Conservation (phyloP, 495 filamentous ascomycete species). For the Daldinia decipiens region DNA sequence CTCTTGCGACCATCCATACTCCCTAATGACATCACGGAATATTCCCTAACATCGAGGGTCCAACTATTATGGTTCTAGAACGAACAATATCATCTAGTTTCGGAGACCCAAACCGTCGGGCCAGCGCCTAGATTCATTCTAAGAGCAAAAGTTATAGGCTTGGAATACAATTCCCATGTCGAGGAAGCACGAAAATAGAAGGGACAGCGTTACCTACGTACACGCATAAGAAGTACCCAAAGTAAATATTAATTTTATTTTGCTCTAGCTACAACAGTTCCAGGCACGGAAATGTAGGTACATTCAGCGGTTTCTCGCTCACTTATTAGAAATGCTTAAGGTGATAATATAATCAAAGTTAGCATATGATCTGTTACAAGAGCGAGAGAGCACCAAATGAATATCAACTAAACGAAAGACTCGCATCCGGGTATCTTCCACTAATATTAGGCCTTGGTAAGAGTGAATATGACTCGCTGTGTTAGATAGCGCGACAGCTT, state of each 20-base stretch:
- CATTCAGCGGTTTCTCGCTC: neutral
- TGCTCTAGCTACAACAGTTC: conserved; percentile 3
- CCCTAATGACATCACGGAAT: neutral
- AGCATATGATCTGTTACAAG: neutral
- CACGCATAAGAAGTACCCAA: neutral
- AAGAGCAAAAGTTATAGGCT: neutral
- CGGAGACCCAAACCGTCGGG: neutral
- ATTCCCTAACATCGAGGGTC: neutral
- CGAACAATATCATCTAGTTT: neutral
- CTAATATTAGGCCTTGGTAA: conserved; percentile 18
- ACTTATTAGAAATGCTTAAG: conserved; percentile 3
- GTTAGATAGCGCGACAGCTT: conserved; percentile 25
- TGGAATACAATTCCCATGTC: neutral
- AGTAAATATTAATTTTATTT: neutral
- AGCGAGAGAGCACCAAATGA: conserved; percentile 3
- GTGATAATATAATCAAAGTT: neutral
- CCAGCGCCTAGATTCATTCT: neutral
- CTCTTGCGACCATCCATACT: neutral
- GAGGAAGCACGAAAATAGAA: neutral
- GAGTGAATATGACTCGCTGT: conserved; percentile 3
- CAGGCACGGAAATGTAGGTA: no score
- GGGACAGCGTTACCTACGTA: neutral
- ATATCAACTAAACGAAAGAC: conserved; percentile 16
- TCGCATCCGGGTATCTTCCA: conserved; percentile 38
- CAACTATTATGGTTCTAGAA: neutral